Evolutionary conservation across 176 grass and related monocot species (phyloP), one percentile per base, ranked within the genome.

Genomic region (Rhynchospora tenuis): DNA sequence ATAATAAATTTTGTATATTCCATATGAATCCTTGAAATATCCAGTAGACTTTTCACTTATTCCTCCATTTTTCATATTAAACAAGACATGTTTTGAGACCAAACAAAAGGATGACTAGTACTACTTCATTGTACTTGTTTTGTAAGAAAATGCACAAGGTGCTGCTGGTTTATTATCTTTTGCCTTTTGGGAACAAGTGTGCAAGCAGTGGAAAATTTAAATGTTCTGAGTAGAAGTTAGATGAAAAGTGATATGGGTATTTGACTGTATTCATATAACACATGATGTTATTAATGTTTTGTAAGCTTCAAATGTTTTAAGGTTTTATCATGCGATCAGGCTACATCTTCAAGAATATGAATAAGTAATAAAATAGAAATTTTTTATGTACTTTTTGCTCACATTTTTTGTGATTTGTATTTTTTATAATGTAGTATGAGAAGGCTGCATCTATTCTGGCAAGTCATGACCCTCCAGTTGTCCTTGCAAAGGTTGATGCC

Each of bases 401-500:
- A 58, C 51, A 58, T 27, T 85, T 38, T 80, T 27, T 9, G 6
- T 31, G 2, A 38, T 38, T 27, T 13, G 9, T 31, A 64, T 27
- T 85, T 38, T 80, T 27, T 10, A 6, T 31, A 82, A n/a, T 91
- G 73, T 86, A 98, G 96, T 99, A 99, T 83, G 96, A 99, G 89
- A 99, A 91, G 56, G 96, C 96, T 24, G 96, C 96, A 31, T 79
- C 87, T 4, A 20, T 73, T 4, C 83, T 99, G 62, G 94, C 87
- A 84, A 88, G 86, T 81, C 88, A 99, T 13, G 91, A 99, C 63
- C 91, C 90, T 63, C 89, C 89, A 17, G 91, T 99, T 33, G 91
- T 90, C 86, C 91, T 99, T 28, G 96, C 96, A 17, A 99, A 99
- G 62, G 85, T 95, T 72, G 91, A 99, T 63, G 91, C 89, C 43